These are phyloP conservation scores for Suhomyces bribrorum DNA, from an alignment of 1,139 yeast species.

Conservation along the genomic window DNA sequence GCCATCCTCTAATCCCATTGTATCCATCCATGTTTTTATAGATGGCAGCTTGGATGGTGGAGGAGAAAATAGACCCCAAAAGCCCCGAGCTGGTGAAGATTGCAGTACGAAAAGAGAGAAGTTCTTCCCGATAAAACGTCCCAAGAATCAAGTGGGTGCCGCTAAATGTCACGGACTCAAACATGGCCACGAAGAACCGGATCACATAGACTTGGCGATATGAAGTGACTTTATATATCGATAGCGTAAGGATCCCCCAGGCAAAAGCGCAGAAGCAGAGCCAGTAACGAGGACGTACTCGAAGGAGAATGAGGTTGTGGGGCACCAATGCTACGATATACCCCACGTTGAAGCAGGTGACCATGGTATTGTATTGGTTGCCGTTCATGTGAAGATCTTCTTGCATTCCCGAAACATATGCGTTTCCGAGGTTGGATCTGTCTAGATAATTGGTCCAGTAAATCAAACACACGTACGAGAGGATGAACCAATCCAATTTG, in stretches of 20 bases:
- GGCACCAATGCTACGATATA: conserved; percentile 61
- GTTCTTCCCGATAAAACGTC: conserved; percentile 53
- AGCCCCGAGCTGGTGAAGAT: conserved; percentile 55
- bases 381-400: conserved; percentile 45
- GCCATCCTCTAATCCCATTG: conserved; percentile 39
- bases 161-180: conserved; percentile 55
- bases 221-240: conserved; percentile 45
- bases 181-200: conserved; percentile 55
- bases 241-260: conserved; percentile 58
- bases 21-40: conserved; percentile 32
- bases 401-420: conserved; percentile 43
- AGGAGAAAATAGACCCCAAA: conserved; percentile 50
- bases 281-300: conserved; percentile 57
- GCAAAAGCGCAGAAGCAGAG: conserved; percentile 52
- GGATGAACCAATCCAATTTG: conserved; percentile 57
- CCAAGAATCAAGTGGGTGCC: conserved; percentile 57
- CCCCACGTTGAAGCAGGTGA: conserved; percentile 61
- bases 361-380: conserved; percentile 48
- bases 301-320: conserved; percentile 50
- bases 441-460: conserved; percentile 56
- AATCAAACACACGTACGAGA: conserved; percentile 54
- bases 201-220: conserved; percentile 50
- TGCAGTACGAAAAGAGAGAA: conserved; percentile 51
- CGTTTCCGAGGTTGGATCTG: conserved; percentile 48
- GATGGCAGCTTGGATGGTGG: conserved; percentile 39